Percentiles rank a stretch among this genome's conserved stretches.
phyloP scores from a whole-genome alignment of 768 basidiomycete species.

The Hygrophoropsis aurantiaca region DNA sequence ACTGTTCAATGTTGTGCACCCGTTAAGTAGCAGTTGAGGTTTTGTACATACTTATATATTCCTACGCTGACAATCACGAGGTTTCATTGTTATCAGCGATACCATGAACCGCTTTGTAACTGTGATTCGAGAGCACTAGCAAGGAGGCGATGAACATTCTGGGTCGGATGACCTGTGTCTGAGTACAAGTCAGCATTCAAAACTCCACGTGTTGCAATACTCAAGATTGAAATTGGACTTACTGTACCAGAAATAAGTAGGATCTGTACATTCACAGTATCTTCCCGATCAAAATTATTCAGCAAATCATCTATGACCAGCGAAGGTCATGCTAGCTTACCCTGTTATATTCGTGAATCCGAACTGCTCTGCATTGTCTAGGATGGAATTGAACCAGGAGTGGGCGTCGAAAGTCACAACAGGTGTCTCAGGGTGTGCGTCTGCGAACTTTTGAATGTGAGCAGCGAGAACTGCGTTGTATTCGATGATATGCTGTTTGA shows the following conservation, averaged over 20 bases:
- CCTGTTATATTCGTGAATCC: constrained; percentile 53
- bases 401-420: constrained; percentile 52
- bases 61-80: constrained; percentile 2
- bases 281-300: no score
- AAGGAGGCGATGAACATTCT: constrained; percentile 45
- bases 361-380: constrained; percentile 39
- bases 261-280: constrained; percentile 50
- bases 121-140: constrained; percentile 42
- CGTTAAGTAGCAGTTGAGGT: constrained; percentile 13
- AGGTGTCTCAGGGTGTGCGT: constrained; percentile 20
- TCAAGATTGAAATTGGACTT: constrained; percentile 18
- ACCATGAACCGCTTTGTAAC: constrained; percentile 17
- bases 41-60: constrained; percentile 34
- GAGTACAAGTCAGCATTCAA: not conserved
- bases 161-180: constrained; percentile 54
- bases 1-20: constrained; percentile 21
- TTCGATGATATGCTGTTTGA: constrained; percentile 38
- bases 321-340: constrained; percentile 19
- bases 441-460: constrained; percentile 37
- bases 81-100: constrained; percentile 4
- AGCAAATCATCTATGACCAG: not conserved
- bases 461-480: constrained; percentile 43
- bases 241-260: constrained; percentile 56
- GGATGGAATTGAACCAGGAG: constrained; percentile 45
- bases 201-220: not conserved